Conservation (phyloP, 768 basidiomycete species). For the Mycena galericulata region DNA sequence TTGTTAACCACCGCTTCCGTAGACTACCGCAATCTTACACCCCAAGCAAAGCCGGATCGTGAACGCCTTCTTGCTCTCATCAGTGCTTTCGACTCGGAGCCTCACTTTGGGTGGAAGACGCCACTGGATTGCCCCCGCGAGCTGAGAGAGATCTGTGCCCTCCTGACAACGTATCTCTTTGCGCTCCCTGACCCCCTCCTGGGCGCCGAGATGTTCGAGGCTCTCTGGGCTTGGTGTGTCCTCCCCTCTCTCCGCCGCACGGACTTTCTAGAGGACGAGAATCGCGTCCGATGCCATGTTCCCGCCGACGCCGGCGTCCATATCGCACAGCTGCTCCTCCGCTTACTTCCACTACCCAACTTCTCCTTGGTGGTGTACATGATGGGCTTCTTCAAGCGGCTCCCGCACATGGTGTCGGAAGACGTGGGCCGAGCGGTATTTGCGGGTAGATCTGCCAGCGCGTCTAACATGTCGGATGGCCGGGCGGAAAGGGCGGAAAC, state of each 20-base stretch:
- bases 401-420: conserved; percentile 46
- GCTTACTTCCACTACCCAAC: conserved; percentile 57
- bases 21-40: conserved; percentile 16
- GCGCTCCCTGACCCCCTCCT: conserved; percentile 56
- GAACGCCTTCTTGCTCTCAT: conserved; percentile 52
- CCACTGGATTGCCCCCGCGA: conserved; percentile 50
- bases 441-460: conserved; percentile 38
- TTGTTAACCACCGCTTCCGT: background rate
- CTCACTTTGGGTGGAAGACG: conserved; percentile 44
- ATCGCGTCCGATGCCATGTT: conserved; percentile 31
- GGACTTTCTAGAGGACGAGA: conserved; percentile 35
- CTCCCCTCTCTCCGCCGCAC: conserved; percentile 36
- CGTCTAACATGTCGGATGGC: conserved; percentile 23
- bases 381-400: conserved; percentile 58
- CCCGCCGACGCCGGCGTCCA: conserved; percentile 37
- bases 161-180: conserved; percentile 54
- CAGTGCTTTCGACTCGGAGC: conserved; percentile 49
- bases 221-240: conserved; percentile 52
- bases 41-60: conserved; percentile 42
- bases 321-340: conserved; percentile 51
- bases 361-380: conserved; percentile 58
- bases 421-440: conserved; percentile 51
- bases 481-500: conserved; percentile 36
- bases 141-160: conserved; percentile 54
- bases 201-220: conserved; percentile 47